phyloP scores from a whole-genome alignment of 169 alveolate genomes.

The Plasmodium falciparum region DNA sequence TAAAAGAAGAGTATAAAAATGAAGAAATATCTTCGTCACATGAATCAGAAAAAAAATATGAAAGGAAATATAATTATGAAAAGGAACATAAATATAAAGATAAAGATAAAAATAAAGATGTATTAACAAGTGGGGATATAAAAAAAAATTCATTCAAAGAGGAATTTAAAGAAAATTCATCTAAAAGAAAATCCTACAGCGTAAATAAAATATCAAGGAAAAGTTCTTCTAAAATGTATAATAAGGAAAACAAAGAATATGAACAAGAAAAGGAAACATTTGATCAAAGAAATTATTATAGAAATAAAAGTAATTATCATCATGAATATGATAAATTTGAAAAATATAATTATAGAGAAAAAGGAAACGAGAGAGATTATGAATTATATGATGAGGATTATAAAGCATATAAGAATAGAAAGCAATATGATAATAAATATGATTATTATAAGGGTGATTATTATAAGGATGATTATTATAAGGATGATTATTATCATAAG shows the following conservation, averaged over 20 bases:
- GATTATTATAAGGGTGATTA: not conserved
- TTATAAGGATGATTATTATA: not conserved
- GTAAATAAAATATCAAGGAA: no score
- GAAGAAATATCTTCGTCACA: no score
- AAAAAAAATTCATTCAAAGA: not conserved
- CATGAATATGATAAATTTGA: not conserved
- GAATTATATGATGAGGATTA: not conserved
- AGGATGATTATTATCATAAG: not conserved
- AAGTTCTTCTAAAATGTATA: no score
- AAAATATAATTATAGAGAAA: not conserved
- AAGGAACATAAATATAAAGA: not conserved
- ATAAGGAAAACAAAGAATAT: not conserved
- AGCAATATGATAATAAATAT: not conserved
- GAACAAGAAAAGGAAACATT: not conserved
- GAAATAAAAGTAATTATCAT: not conserved
- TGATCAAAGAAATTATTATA: conserved; percentile 8
- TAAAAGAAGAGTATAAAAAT: no score
- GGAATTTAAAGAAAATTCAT: no score
- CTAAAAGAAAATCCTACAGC: no score
- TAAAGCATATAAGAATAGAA: not conserved
- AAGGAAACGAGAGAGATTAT: not conserved
- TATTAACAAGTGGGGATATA: not conserved
- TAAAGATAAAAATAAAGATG: not conserved
- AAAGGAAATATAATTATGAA: not conserved
- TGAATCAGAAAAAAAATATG: not conserved